phyloP scores from a whole-genome alignment of 1,139 yeast genomes.

The Candida smagusa region DNA sequence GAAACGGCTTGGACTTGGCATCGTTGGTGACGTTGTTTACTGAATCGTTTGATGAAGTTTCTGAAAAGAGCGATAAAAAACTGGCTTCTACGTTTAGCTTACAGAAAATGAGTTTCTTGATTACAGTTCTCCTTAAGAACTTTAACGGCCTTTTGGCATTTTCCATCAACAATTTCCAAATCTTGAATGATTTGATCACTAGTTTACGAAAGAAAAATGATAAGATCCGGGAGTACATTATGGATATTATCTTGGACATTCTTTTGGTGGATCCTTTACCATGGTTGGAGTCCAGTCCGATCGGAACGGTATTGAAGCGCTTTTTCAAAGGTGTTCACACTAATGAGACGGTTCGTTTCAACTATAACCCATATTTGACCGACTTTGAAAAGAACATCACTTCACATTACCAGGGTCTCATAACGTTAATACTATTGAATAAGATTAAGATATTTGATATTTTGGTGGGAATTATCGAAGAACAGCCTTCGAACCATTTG shows the following conservation, averaged over 20 bases:
- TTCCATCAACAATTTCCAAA: constrained; percentile 54
- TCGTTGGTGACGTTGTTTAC: constrained; percentile 60
- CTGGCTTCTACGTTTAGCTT: constrained; percentile 33
- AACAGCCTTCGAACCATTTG: constrained; percentile 32
- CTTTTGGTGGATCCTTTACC: constrained; percentile 61
- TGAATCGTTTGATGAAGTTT: constrained; percentile 8
- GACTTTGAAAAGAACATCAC: constrained; percentile 22
- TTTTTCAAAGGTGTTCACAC: not conserved
- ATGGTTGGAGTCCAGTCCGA: constrained; percentile 43
- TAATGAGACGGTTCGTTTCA: not conserved
- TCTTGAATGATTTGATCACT: constrained; percentile 56
- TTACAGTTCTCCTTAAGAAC: constrained; percentile 61
- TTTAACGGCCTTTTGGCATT: constrained; percentile 78
- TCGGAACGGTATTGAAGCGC: constrained; percentile 28
- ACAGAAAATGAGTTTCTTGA: constrained; percentile 59
- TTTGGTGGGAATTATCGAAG: constrained; percentile 48
- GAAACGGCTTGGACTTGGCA: constrained; percentile 64
- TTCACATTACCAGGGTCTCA: constrained; percentile 63
- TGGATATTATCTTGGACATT: constrained; percentile 71
- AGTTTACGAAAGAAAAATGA: constrained; percentile 60
- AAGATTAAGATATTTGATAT: constrained; percentile 50
- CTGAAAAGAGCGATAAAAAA: constrained; percentile 23
- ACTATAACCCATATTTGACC: constrained; percentile 1
- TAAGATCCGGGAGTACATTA: constrained; percentile 55
- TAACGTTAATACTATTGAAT: constrained; percentile 51